A percentile compares a stretch with the other conserved stretches of the same genome.
These are phyloP conservation scores for Petunia axillaris DNA, from an alignment of 257 asterid species.

Conservation along the genomic window DNA sequence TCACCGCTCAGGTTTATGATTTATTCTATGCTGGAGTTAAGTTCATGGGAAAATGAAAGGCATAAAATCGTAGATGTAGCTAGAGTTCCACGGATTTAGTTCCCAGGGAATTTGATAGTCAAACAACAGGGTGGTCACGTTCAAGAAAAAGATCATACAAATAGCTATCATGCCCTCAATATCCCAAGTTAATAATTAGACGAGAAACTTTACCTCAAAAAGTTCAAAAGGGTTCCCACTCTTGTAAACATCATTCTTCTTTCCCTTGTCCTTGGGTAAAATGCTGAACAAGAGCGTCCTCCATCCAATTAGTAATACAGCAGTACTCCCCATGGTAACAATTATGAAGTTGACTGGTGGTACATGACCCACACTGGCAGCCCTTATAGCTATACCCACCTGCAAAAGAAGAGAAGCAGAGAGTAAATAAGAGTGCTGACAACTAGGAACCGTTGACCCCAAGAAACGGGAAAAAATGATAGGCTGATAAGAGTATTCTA, in stretches of 20 bases:
- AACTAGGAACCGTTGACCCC: neutral
- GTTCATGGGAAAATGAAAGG: neutral
- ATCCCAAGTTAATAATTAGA: neutral
- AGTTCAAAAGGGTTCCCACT: slow-evolving; percentile 84
- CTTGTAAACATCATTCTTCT: slow-evolving; percentile 67
- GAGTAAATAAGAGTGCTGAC: slow-evolving; percentile 16
- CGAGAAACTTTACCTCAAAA: slow-evolving; percentile 56
- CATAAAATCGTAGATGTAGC: neutral
- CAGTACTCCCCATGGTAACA: slow-evolving; percentile 94
- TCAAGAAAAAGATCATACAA: neutral
- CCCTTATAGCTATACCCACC: slow-evolving; percentile 77
- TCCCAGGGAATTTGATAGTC: neutral
- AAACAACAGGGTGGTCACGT: neutral
- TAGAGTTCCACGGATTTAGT: neutral
- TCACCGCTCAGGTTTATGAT: neutral
- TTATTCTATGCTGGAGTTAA: neutral
- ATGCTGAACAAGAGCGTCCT: slow-evolving; percentile 62
- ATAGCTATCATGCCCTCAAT: neutral
- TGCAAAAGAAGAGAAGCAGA: slow-evolving; percentile 36
- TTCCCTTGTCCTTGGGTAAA: slow-evolving; percentile 49
- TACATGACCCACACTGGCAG: slow-evolving; percentile 59
- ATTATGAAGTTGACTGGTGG: slow-evolving; percentile 71
- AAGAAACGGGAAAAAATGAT: neutral
- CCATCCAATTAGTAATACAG: slow-evolving; percentile 81
- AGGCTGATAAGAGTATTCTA: neutral